A percentile compares a stretch with the other conserved stretches of the same genome.
Evolutionary conservation across 164 flowering plant species (phyloP).

Genomic region (Liriodendron chinense): DNA sequence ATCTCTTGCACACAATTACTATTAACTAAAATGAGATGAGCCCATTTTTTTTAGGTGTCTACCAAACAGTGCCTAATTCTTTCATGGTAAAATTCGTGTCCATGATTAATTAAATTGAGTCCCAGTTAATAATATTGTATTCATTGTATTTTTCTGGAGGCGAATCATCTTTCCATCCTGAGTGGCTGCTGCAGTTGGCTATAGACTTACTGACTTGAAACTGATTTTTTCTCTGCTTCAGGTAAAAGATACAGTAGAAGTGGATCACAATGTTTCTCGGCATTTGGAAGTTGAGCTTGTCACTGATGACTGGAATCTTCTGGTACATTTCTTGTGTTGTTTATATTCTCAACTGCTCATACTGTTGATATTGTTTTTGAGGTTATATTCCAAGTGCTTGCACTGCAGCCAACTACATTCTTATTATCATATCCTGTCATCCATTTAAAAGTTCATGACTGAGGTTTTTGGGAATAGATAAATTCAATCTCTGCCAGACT

Average conservation of each 20-base stretch:
- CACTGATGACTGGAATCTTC: slow-evolving; percentile 71
- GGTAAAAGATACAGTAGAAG: slow-evolving; percentile 95
- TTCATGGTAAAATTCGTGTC: not conserved
- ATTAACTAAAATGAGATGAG: no score
- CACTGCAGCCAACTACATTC: not conserved
- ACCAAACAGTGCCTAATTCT: not conserved
- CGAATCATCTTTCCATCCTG: not conserved
- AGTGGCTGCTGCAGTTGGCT: not conserved
- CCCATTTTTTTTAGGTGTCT: no score
- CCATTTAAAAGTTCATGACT: no score
- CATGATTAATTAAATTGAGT: not conserved
- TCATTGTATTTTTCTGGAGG: not conserved
- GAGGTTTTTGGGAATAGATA: not conserved
- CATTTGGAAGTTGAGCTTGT: slow-evolving; percentile 69
- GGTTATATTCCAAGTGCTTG: not conserved
- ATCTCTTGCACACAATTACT: no score
- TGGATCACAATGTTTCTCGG: slow-evolving; percentile 93
- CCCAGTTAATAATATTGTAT: not conserved
- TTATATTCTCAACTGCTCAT: not conserved
- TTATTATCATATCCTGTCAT: no score
- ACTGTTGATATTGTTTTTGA: not conserved
- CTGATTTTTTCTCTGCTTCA: slow-evolving; percentile 17
- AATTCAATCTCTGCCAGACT: not conserved
- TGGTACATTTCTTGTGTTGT: slow-evolving; percentile 43
- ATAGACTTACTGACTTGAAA: not conserved